phyloP scores from a whole-genome alignment of 2,329 filamentous ascomycete genomes.

The Curvularia lunata region DNA sequence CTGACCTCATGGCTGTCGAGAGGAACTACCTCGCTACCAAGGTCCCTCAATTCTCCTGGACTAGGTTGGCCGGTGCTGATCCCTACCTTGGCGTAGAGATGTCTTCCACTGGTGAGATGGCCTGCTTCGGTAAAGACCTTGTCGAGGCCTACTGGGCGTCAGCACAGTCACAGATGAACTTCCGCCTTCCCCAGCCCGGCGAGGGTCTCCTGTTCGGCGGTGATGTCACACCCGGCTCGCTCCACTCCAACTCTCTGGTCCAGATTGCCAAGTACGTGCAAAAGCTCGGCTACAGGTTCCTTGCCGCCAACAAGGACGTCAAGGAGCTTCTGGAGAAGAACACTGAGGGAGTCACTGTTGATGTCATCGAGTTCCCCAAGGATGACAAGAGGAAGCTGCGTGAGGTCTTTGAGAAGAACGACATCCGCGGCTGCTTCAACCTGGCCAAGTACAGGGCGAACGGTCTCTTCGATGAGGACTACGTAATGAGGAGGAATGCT shows the following conservation, averaged over 20 bases:
- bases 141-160: slow-evolving; percentile 98
- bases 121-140: slow-evolving; percentile 95
- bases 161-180: slow-evolving; percentile 98
- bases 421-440: slow-evolving; percentile 96
- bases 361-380: slow-evolving; percentile 96
- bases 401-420: slow-evolving; percentile 95
- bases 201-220: slow-evolving; percentile 96
- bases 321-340: slow-evolving; percentile 81
- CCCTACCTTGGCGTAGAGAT: slow-evolving; percentile 98
- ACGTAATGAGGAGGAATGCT: slow-evolving; percentile 97
- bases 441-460: slow-evolving; percentile 82
- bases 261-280: slow-evolving; percentile 84
- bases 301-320: slow-evolving; percentile 79
- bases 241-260: slow-evolving; percentile 68
- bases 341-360: slow-evolving; percentile 72
- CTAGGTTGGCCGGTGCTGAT: slow-evolving; percentile 93
- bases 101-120: slow-evolving; percentile 96
- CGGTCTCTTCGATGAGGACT: slow-evolving; percentile 89
- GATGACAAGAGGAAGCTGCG: slow-evolving; percentile 93
- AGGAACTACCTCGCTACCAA: slow-evolving; percentile 95
- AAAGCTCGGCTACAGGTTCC: slow-evolving; percentile 94
- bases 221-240: slow-evolving; percentile 62
- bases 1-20: slow-evolving; percentile 86
- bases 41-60: slow-evolving; percentile 99
- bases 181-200: slow-evolving; percentile 91